Conservation (phyloP, 352 stramenopile genomes). For the Pythium phragmiticola region DNA sequence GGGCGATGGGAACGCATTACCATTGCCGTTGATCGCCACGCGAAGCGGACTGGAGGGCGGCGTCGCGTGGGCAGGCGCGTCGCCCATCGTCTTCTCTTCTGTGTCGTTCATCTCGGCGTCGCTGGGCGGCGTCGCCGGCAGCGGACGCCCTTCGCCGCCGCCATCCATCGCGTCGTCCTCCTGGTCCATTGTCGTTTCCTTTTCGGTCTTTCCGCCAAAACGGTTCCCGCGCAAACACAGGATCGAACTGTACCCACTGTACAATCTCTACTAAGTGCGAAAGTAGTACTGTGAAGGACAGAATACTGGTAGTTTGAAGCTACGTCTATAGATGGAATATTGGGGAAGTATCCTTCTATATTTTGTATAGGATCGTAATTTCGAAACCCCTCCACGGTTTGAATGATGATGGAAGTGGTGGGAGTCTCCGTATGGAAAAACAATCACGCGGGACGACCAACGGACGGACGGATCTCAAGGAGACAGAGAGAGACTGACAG, state of each 20-base stretch:
- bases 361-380: background rate
- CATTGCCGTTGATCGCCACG: conserved; percentile 5
- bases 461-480: too few species aligned
- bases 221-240: conserved; percentile 16
- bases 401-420: background rate
- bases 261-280: background rate
- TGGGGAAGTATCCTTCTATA: background rate
- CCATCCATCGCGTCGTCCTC: conserved; percentile 17
- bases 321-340: background rate
- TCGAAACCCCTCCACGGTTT: background rate
- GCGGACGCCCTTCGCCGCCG: background rate
- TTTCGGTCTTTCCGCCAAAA: background rate
- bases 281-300: background rate
- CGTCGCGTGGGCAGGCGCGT: conserved; percentile 39
- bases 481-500: too few species aligned
- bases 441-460: background rate
- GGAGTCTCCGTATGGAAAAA: background rate
- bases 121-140: conserved; percentile 20
- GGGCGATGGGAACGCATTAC: conserved; percentile 20
- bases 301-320: background rate
- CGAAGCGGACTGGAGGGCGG: conserved; percentile 58
- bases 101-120: conserved; percentile 17
- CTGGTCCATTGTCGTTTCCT: conserved; percentile 10
- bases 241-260: background rate
- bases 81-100: conserved; percentile 16